Base-by-base conservation (phyloP, 257 asterid genomes). In the Verbascum thapsus region DNA sequence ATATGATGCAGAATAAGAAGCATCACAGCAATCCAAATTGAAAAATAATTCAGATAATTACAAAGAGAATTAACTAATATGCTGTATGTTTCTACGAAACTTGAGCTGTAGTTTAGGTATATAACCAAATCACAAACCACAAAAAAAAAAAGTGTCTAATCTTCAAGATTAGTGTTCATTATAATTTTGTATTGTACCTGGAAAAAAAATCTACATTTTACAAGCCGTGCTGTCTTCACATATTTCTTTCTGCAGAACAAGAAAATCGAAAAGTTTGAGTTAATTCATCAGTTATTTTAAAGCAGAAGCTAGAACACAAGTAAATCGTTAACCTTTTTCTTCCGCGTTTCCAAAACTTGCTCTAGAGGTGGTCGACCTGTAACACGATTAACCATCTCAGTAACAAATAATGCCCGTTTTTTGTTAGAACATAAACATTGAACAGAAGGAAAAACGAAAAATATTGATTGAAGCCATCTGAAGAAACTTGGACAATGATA, bases 361-460 rank as follows among this genome's bases (percentile, higher is more conserved):
- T 87, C 94, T 26, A 90, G 51, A 53, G 96, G 92, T 10, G 98
- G 95, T 47, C 98, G 83, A 13, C 98, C 98, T 85, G 86, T 61
- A 54, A 63, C 53, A 57, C 9, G 35, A 58, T 15, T 51, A 13
- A 47, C 50, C 8, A 39, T 40, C 43, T 61, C 35, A 4, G 67
- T 49, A 67, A 3, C 12, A 11, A 52, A 10, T 20, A 8, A 9
- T 22, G 18, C 8, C 11, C 3, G 5, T 2, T 26, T 26, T 26
- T 26, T 2, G 32, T n/a, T n/a, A n/a, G 5, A 26, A 26, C 32
- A 26, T 26, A 5, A 5, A 26, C 32, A 26, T 26, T 26, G 32
- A 26, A 26, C 5, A 26, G 32, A 26, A 26, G 32, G 32, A 26
- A 26, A 26, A 26, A 26, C 32, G 32, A 1, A 26, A 26, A 5